Evolutionary conservation across 805 yeast genomes (phyloP), one percentile per base, ranked within the genome.

Genomic region (Barnettozyma wickerhamii): DNA sequence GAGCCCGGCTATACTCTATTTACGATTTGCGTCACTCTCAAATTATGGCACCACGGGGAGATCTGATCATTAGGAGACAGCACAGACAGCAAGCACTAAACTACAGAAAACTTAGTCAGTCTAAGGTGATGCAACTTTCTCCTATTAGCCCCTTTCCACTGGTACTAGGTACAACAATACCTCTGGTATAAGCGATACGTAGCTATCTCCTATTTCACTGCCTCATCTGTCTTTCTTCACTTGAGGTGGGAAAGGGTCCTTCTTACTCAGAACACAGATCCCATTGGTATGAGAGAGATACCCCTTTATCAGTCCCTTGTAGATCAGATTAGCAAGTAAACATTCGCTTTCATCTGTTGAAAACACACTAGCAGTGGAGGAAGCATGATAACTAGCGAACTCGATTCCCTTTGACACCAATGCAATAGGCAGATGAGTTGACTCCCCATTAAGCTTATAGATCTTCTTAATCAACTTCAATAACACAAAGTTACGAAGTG

Each of bases 211-310:
- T 23, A 19, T 19, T 13, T 19, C 13, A n/a, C 27, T n/a, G 27
- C n/a, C 9, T 24, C 29, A 19, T 27, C 42, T 44, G 4, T 40
- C 47, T 6, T 30, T 38, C 20, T 26, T n/a, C 9, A 54, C 61
- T 30, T 58, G 60, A 24, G 49, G 53, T 3, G 93, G 95, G 57
- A 88, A 88, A 3, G 95, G 81, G 19, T 76, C 77, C 14, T 68
- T 74, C 59, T 83, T 86, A 57, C 93, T 81, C 41, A 88, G 61
- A 9, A 89, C 96, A 15, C 86, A 66, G 37, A 85, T 83, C 30
- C 76, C 66, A 53, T 84, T 79, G 4, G 80, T 73, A 55, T 87
- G 93, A 5, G 95, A 84, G 13, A 89, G 60, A 59, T 89, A 89
- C 0, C 96, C 96, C 60, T 84, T 87, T 35, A 88, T 65, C 42